Base-by-base conservation (phyloP, 2,329 filamentous ascomycete genomes). In the Colletotrichum tabaci region DNA sequence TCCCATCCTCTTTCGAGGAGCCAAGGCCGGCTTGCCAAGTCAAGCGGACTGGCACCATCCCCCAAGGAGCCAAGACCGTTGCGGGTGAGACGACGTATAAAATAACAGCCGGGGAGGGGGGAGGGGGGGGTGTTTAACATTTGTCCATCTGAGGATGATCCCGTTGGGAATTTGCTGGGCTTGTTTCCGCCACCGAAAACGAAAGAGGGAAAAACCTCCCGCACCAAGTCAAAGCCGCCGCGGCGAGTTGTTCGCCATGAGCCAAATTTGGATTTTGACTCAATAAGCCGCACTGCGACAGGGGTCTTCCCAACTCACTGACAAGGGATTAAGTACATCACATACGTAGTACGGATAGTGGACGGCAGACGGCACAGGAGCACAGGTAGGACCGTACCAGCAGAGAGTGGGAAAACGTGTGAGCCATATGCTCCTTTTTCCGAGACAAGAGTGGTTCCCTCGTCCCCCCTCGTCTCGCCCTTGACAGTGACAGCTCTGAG, bases 371-470 rank as follows among this genome's bases (percentile, higher is more conserved):
- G 21, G 21, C 21, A 30, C 30, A 6, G 8, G 6, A 30, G 30
- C 30, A 30, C 30, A 30, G 30, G 8, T 30, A 30, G 30, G 30
- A 9, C 30, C 12, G 15, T 35, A 30, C 8, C 42, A 10, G 13
- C 10, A 16, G 44, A 18, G 35, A 10, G 42, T 10, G n/a, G 44
- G n/a, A 71, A 63, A 71, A 68, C 64, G 65, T 68, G 58, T 30
- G 65, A 58, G 56, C 57, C 65, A 71, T 68, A 71, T 63, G 68
- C 46, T n/a, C 30, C 38, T 67, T 50, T 61, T 67, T 57, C 57
- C 61, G 68, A 71, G 68, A 71, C 68, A 71, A 50, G 35, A 57
- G 50, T 50, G 49, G 67, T 71, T 71, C 64, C 64, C 26, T 53
- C 64, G 52, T 62, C 30, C 12, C 6, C n/a, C 55, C 57, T 46